These are phyloP conservation scores for Trichoderma polysporum DNA, from an alignment of 2,329 filamentous ascomycete species.

Conservation along the genomic window DNA sequence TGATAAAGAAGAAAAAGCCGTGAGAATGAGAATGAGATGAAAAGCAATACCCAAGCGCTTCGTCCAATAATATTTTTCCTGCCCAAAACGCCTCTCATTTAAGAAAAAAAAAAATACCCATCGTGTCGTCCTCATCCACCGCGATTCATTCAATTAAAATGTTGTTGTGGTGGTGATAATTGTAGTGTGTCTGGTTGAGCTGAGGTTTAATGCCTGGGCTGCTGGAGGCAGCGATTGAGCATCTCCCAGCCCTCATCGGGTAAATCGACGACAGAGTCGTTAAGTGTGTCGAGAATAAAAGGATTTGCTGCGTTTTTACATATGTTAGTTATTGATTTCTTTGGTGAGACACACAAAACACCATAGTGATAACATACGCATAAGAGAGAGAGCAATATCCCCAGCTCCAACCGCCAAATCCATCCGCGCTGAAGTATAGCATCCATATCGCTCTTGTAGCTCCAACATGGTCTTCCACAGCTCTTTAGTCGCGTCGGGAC, in stretches of 20 bases:
- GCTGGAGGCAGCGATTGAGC: constrained; percentile 34
- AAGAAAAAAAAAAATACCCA: neutral
- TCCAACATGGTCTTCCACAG: constrained; percentile 52
- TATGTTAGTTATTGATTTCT: neutral
- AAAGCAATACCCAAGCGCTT: neutral
- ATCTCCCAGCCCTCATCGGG: constrained; percentile 39
- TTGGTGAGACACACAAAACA: neutral
- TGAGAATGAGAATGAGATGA: neutral
- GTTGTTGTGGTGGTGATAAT: neutral
- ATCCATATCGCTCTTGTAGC: constrained; percentile 47
- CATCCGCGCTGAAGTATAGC: constrained; percentile 51
- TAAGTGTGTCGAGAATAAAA: constrained; percentile 43
- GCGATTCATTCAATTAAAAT: neutral
- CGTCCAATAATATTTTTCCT: neutral
- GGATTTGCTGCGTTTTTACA: constrained; percentile 34
- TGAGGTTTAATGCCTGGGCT: neutral
- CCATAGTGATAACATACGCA: constrained; percentile 41
- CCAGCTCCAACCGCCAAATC: constrained; percentile 46
- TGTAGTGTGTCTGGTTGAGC: neutral
- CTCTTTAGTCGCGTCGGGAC: constrained; percentile 40
- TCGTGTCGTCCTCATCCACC: constrained; percentile 7
- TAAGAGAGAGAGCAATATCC: constrained; percentile 40
- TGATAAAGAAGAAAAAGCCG: neutral
- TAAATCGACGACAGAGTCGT: constrained; percentile 39
- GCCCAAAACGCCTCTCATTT: constrained; percentile 5